Evolutionary conservation across 2,329 filamentous ascomycete species (phyloP), one percentile per base, ranked within the genome.

Genomic region (Fusarium sp.): DNA sequence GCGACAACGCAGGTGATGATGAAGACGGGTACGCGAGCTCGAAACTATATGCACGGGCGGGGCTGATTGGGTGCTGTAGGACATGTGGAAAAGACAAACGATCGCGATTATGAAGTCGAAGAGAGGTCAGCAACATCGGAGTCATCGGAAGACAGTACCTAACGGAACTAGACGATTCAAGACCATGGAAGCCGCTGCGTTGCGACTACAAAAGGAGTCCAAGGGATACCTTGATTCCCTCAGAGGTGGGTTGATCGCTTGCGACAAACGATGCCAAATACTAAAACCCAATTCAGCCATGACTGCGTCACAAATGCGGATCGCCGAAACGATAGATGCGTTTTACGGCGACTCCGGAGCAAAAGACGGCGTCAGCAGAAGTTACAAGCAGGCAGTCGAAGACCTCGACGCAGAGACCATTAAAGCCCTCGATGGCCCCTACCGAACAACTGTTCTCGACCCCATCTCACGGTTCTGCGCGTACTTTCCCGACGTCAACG

Each of bases 1-100:
- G 94, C 94, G 72, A 97, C 94, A 78, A 99, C 96, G 80, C 93
- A 97, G 88, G 94, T 98, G 63, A 97, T 99, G 92, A 98, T 99
- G 94, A 99, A 99, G 85, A 96, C 93, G 54, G 92, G 89, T 91
- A 77, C 65, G 82, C 71, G 32, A 13, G 23, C 13, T 9, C 9
- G 27, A 17, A n/a, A 25, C 15, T 23, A 23, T 13, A 8, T 15
- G 1, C 17, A 6, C 11, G 29, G 13, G 23, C 4, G 15, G 17
- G 29, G 44, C 65, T 72, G 27, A 72, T 35, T 27, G 23, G 14
- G 23, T 14, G 6, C 4, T 41, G 8, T 68, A 87, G 92, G 95
- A 58, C 95, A 98, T 81, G 96, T 99, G 71, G 95, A 99, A 79
- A 94, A 95, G 80, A 99, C 95, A 23, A 97, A 94, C 76, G 95